Evolutionary conservation across 768 basidiomycete genomes (phyloP).

Genomic region (Pleurotus pulmonarius): DNA sequence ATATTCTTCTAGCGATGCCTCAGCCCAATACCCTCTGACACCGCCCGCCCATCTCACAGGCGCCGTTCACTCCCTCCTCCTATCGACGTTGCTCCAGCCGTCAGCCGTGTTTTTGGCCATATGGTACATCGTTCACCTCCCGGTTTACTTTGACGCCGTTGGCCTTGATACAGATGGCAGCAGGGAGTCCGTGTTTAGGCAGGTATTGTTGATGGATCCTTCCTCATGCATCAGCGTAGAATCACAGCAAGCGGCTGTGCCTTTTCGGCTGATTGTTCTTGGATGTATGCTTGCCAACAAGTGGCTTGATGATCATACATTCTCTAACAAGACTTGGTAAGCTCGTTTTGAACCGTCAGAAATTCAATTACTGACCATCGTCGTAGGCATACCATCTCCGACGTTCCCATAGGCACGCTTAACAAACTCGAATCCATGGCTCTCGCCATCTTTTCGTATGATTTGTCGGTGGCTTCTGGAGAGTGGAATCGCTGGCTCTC

Average conservation of each 20-base stretch:
- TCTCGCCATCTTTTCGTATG: conserved; percentile 65
- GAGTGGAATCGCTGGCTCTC: conserved; percentile 73
- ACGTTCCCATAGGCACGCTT: conserved; percentile 63
- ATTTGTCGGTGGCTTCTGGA: conserved; percentile 60
- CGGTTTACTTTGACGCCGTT: conserved; percentile 58
- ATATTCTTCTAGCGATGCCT: conserved; percentile 16
- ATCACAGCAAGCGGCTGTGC: conserved; percentile 51
- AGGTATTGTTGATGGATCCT: conserved; percentile 54
- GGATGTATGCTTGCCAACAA: conserved; percentile 88
- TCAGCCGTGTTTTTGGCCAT: conserved; percentile 75
- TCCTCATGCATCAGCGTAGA: conserved; percentile 40
- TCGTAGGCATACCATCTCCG: conserved; percentile 75
- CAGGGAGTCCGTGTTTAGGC: conserved; percentile 64
- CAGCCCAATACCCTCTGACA: conserved; percentile 36
- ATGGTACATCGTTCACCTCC: conserved; percentile 80
- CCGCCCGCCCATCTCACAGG: conserved; percentile 54
- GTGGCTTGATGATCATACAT: conserved; percentile 86
- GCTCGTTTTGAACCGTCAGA: conserved; percentile 17
- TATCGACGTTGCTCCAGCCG: conserved; percentile 79
- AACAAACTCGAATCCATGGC: conserved; percentile 72
- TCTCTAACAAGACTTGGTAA: conserved; percentile 87
- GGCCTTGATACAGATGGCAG: conserved; percentile 46
- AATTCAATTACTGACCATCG: conserved; percentile 9
- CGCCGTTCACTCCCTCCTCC: conserved; percentile 66
- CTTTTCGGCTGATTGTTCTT: conserved; percentile 72